Conservation (phyloP, 2,329 filamentous ascomycete species). For the Penicillium sp. region DNA sequence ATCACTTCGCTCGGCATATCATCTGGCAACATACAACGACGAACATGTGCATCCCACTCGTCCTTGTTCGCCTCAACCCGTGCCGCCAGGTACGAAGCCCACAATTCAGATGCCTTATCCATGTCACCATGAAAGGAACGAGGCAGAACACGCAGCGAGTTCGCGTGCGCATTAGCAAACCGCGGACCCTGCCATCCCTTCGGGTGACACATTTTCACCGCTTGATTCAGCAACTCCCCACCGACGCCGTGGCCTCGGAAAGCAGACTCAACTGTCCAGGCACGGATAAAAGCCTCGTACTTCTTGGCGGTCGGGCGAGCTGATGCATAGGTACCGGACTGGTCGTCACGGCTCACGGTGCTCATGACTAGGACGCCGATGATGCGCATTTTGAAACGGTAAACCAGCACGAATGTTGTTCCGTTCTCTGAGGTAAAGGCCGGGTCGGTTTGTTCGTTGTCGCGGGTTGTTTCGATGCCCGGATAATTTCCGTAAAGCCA, state of each 20-base stretch:
- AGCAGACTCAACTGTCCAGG: constrained; percentile 71
- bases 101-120: background rate
- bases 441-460: background rate
- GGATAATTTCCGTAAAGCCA: constrained; percentile 57
- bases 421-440: background rate
- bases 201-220: constrained; percentile 63
- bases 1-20: too few species aligned
- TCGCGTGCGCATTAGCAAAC: constrained; percentile 75
- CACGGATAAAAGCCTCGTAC: constrained; percentile 56
- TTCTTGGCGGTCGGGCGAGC: constrained; percentile 17
- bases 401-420: background rate
- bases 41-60: background rate
- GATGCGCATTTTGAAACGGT: constrained; percentile 48
- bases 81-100: background rate
- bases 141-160: constrained; percentile 62
- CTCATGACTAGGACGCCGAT: constrained; percentile 66
- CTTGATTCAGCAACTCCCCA: constrained; percentile 66
- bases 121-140: constrained; percentile 20
- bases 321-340: background rate
- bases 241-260: constrained; percentile 72
- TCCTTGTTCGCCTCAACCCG: background rate
- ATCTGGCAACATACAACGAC: too few species aligned
- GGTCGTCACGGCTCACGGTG: constrained; percentile 13
- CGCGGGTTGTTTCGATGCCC: constrained; percentile 50
- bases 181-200: constrained; percentile 64